Conservation (phyloP, 2,329 filamentous ascomycete species). For the Lasiodiplodia gonubiensis region DNA sequence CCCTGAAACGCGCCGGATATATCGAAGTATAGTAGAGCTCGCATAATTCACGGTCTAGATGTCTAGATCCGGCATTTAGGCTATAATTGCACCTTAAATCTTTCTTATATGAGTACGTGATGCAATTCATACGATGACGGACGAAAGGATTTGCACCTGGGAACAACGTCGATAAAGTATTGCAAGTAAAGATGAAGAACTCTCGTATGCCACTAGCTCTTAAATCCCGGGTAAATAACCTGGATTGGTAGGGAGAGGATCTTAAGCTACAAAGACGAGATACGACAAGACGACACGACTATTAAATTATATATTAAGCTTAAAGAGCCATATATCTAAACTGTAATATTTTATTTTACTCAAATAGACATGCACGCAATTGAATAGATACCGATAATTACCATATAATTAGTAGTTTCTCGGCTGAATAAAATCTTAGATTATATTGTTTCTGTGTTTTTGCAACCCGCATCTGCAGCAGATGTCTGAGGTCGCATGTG, state of each 20-base stretch:
- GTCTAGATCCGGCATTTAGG: slow-evolving; percentile 11
- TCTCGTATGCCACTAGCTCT: neutral
- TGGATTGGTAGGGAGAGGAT: no score
- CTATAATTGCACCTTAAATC: neutral
- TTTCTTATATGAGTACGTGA: neutral
- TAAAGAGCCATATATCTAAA: no score
- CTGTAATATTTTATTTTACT: no score
- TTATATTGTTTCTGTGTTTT: neutral
- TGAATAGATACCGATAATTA: no score
- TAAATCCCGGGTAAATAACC: neutral
- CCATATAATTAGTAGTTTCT: no score
- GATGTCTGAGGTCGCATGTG: neutral
- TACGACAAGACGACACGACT: no score
- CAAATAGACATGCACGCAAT: no score
- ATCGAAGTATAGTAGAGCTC: slow-evolving; percentile 5
- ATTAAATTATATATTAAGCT: no score
- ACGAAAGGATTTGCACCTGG: neutral
- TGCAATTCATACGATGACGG: neutral
- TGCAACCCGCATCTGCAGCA: neutral
- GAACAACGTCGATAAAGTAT: neutral
- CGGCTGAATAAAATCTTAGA: no score
- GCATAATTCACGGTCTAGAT: slow-evolving; percentile 9
- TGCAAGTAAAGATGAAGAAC: neutral
- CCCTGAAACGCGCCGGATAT: slow-evolving; percentile 21
- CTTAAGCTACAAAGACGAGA: no score